Evolutionary conservation across 2,329 filamentous ascomycete genomes (phyloP), one percentile per base, ranked within the genome.

Genomic region (Fusarium odoratissimum): DNA sequence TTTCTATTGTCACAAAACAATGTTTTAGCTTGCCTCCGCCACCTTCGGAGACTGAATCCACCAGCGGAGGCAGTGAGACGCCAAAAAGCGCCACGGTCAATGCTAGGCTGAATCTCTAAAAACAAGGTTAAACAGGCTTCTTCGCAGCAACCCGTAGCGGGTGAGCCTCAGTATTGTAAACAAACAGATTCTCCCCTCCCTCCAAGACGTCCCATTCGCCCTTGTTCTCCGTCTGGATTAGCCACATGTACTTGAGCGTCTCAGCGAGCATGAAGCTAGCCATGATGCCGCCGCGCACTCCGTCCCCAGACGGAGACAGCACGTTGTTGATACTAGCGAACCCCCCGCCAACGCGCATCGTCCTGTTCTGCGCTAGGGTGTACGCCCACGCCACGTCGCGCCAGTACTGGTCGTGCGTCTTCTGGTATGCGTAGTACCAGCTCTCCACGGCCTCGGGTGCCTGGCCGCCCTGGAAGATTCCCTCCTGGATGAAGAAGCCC

Each of bases 241-340:
- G 37, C 41, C 48, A 70, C 40, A 58, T 48, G 79, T 96, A 96
- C 85, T 97, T 96, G 78, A 96, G 78, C 64, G 94, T 92, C 83
- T 96, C 93, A 0, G 93, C 93, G 79, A 96, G 94, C 85, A 92
- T 90, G 82, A 95, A 97, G 74, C 92, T 84, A 59, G 94, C 86
- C 31, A 89, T 88, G 1, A 90, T 89, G 73, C 92, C 86, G 3
- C 89, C 92, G 59, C 89, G 83, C 7, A 45, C 45, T 85, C 82
- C 1, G 91, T 89, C 28, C 84, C 84, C 21, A 91, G 92, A 74
- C 88, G 89, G 86, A 55, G 86, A 78, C 77, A 93, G 93, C 91
- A 94, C 94, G 57, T 85, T 69, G 1, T 38, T 45, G 3, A 60
- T 31, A 21, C 40, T 60, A 1, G 48, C 41, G 14, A 65, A 69